Conservation (phyloP, 176 grass and related monocot genomes). For the Oryza officinalis region DNA sequence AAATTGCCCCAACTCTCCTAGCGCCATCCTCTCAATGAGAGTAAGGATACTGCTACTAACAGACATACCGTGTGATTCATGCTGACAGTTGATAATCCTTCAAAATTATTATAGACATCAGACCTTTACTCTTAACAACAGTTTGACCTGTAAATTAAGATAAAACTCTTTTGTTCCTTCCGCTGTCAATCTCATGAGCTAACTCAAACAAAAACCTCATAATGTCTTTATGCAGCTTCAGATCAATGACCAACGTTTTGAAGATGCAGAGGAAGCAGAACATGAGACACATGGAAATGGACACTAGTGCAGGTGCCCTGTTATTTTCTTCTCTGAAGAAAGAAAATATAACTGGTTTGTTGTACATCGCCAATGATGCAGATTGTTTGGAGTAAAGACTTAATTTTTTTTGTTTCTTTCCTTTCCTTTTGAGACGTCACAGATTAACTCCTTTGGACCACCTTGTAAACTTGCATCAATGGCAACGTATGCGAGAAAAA, state of each 20-base stretch:
- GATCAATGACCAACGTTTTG: slow-evolving; percentile 71
- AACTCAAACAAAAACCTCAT: background rate
- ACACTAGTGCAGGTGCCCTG: slow-evolving; percentile 15
- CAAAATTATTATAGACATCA: background rate
- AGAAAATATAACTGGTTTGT: background rate
- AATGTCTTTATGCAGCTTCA: slow-evolving; percentile 55
- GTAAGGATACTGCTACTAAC: too few species aligned
- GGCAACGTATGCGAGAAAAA: slow-evolving; percentile 26
- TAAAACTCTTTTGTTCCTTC: background rate
- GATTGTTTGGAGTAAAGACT: background rate
- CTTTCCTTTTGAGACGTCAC: background rate
- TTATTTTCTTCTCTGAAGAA: background rate
- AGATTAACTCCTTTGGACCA: background rate
- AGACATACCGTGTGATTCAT: background rate
- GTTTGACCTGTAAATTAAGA: background rate
- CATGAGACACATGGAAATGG: slow-evolving; percentile 33
- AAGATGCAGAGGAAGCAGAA: slow-evolving; percentile 68
- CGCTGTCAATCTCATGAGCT: background rate
- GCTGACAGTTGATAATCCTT: background rate
- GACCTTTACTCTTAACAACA: background rate
- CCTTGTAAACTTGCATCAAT: slow-evolving; percentile 35
- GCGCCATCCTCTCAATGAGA: too few species aligned
- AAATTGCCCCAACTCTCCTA: too few species aligned
- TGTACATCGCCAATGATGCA: slow-evolving; percentile 12
- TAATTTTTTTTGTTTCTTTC: background rate